A percentile compares a stretch with the other conserved stretches of the same genome.
phyloP scores from a whole-genome alignment of 345 rosid species.

The Fremontodendron californicum region DNA sequence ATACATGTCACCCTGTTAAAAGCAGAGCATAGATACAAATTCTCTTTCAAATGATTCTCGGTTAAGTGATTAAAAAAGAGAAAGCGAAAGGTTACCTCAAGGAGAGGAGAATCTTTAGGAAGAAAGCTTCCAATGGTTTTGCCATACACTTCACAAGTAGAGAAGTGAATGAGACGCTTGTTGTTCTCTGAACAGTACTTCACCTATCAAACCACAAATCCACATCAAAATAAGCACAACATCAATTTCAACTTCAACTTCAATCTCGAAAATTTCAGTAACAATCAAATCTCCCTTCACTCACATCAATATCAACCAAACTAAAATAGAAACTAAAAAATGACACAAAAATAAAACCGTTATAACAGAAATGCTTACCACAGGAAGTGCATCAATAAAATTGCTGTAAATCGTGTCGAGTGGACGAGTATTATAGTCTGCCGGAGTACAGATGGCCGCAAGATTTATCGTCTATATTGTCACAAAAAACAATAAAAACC shows the following conservation, averaged over 20 bases:
- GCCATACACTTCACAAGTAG: no score
- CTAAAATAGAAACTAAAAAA: no score
- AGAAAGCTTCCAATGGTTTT: no score
- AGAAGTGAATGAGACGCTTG: constrained; percentile 95
- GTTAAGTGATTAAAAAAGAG: background rate
- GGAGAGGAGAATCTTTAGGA: constrained; percentile 86
- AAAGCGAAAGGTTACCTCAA: constrained; percentile 52
- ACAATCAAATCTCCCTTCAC: constrained; percentile 5
- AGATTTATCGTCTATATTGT: constrained; percentile 71
- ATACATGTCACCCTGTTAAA: background rate
- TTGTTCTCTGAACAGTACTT: constrained; percentile 95
- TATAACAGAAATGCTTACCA: constrained; percentile 46
- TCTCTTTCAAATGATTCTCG: background rate
- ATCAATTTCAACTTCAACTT: constrained; percentile 23
- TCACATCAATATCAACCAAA: background rate
- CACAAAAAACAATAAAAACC: constrained; percentile 6
- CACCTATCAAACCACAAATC: constrained; percentile 40
- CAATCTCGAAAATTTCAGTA: background rate
- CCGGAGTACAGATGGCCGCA: constrained; percentile 99
- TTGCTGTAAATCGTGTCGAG: constrained; percentile 97
- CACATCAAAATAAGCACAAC: constrained; percentile 21
- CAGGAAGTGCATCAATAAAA: constrained; percentile 94
- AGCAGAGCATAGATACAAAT: background rate
- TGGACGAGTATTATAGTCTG: constrained; percentile 97
- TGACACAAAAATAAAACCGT: background rate